Base-by-base conservation (phyloP, 2,329 filamentous ascomycete genomes). In the Raffaelea deltoideospora region DNA sequence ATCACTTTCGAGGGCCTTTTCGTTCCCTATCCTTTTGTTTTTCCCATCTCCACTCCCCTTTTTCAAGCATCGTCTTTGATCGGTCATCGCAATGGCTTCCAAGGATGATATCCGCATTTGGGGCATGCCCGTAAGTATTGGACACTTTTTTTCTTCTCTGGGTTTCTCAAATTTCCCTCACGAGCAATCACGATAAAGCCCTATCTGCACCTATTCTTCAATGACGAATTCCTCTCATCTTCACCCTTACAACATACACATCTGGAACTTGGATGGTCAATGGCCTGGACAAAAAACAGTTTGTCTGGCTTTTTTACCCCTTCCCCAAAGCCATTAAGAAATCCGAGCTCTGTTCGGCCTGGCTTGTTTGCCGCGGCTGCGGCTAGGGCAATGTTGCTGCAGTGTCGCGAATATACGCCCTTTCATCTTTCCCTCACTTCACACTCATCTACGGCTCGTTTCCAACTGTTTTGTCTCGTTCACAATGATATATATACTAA, bases 71-170 rank as follows among this genome's bases (percentile, higher is more conserved):
- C 49, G 55, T 57, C 52, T 58, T 59, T 59, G 56, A 61, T 51
- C 53, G 57, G 50, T 53, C 53, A 56, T 54, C 61, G 70, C 57
- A 53, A 75, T 74, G 69, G 62, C 68, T 58, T 47, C 54, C 50
- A 60, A 63, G 52, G 60, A 70, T 46, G 61, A 70, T 53, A 60
- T 65, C 49, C 69, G 63, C 58, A 64, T 78, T 53, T 53, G 76
- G 67, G 74, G 74, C 69, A 76, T 78, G 69, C 70, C 71, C 59
- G 73, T 78, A 67, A 68, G 70, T 67, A n/a, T n/a, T n/a, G n/a
- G n/a, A n/a, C n/a, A n/a, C n/a, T n/a, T n/a, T n/a, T n/a, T 28
- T 14, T 28, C 22, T 26, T n/a, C 30, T 35, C 19, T 7, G 23
- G 13, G 30, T 35, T 17, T 22, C 10, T n/a, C 38, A 36, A 47